These are phyloP conservation scores for Podila minutissima DNA, from an alignment of 192 early-diverging fungal genomes.

Conservation along the genomic window DNA sequence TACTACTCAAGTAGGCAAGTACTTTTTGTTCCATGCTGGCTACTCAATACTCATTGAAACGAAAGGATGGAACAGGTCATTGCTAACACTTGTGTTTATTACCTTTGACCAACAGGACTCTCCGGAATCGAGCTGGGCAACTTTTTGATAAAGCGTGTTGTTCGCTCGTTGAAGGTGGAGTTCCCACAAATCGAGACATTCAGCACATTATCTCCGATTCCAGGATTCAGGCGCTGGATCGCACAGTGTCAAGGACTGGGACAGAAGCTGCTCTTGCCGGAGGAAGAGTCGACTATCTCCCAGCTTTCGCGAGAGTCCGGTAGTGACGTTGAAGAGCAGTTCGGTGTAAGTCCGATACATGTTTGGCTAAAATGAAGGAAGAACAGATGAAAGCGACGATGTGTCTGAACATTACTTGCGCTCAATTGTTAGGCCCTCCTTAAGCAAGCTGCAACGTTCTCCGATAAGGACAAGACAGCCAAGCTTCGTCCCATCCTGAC, in stretches of 20 bases:
- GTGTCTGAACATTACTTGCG: no score
- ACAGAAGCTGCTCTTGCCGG: constrained; percentile 26
- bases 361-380: not conserved
- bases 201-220: constrained; percentile 91
- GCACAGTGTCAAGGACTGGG: constrained; percentile 32
- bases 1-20: constrained; percentile 79
- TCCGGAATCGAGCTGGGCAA: constrained; percentile 92
- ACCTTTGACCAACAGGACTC: constrained; percentile 55
- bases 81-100: not conserved
- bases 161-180: constrained; percentile 76
- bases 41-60: not conserved
- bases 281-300: constrained; percentile 14
- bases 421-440: constrained; percentile 6
- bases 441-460: constrained; percentile 27
- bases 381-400: not conserved
- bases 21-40: not conserved
- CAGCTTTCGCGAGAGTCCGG: not conserved
- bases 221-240: constrained; percentile 86
- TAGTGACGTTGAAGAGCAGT: constrained; percentile 19
- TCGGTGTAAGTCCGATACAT: constrained; percentile 13
- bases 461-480: constrained; percentile 8
- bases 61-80: not conserved
- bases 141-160: constrained; percentile 90
- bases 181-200: constrained; percentile 81
- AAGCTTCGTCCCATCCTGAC: constrained; percentile 67